Percentiles rank a stretch among this genome's conserved stretches.
These are phyloP conservation scores for Fraxinus platypoda DNA, from an alignment of 305 asterid species.

Conservation along the genomic window DNA sequence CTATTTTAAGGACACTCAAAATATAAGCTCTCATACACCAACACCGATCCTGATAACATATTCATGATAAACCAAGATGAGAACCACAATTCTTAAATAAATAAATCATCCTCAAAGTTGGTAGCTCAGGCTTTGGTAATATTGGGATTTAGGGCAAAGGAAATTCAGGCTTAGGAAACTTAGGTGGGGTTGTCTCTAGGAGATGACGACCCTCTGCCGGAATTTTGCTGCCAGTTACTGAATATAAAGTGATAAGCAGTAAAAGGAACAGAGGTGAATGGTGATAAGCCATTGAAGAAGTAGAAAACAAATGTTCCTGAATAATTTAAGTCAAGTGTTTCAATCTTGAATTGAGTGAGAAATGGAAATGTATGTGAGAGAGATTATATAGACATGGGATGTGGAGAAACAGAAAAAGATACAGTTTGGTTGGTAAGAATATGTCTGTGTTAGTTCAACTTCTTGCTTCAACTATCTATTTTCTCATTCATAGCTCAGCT, in stretches of 20 bases:
- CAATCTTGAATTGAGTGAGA: not conserved
- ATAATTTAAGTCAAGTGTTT: not conserved
- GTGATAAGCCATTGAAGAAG: slow-evolving; percentile 1
- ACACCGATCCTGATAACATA: not conserved
- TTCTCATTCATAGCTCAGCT: not conserved
- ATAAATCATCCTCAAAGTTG: not conserved
- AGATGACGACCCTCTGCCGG: slow-evolving; percentile 16
- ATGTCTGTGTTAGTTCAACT: not conserved
- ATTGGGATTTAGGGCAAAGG: not conserved
- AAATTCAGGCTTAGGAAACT: slow-evolving; percentile 3
- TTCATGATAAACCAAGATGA: not conserved
- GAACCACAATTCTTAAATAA: not conserved
- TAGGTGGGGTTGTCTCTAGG: slow-evolving; percentile 2
- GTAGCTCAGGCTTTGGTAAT: slow-evolving; percentile 10
- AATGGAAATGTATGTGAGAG: not conserved
- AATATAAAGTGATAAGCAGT: not conserved
- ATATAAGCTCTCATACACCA: not conserved
- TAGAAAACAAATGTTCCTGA: not conserved
- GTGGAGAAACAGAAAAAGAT: not conserved
- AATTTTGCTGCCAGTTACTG: not conserved
- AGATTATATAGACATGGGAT: not conserved
- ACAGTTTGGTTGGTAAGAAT: not conserved
- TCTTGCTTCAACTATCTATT: not conserved
- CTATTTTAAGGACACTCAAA: not conserved
- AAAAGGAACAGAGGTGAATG: not conserved